Conservation (phyloP, 352 stramenopile species). For the Blastocystis sp. region DNA sequence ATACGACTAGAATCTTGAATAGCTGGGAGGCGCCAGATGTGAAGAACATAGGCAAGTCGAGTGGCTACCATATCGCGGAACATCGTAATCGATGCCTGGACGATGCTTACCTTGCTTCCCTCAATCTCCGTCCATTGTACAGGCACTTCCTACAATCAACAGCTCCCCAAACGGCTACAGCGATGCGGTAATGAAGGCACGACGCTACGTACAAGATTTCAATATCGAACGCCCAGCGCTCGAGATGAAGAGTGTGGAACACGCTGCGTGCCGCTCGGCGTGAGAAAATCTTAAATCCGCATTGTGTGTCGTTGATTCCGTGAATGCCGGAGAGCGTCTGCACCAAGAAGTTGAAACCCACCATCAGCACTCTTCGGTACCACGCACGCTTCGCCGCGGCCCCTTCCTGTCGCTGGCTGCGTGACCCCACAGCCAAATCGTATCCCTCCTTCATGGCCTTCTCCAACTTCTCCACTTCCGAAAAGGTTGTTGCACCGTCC, state of each 20-base stretch:
- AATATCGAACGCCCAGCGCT: constrained; percentile 85
- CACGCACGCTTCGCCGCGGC: constrained; percentile 71
- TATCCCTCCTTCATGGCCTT: constrained; percentile 62
- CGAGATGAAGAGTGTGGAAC: constrained; percentile 79
- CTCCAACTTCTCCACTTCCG: constrained; percentile 68
- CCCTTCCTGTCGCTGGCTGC: constrained; percentile 74
- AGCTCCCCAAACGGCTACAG: neutral
- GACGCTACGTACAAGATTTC: constrained; percentile 77
- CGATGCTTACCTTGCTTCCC: constrained; percentile 76
- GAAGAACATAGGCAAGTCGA: constrained; percentile 74
- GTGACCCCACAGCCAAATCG: constrained; percentile 74
- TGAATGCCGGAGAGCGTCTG: constrained; percentile 71
- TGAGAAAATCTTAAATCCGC: constrained; percentile 84
- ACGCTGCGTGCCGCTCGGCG: constrained; percentile 69
- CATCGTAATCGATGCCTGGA: constrained; percentile 77
- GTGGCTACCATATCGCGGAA: constrained; percentile 80
- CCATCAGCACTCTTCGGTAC: constrained; percentile 78
- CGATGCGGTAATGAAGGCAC: constrained; percentile 48
- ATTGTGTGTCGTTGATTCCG: constrained; percentile 80
- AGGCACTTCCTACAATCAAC: constrained; percentile 70
- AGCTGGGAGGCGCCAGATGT: constrained; percentile 68
- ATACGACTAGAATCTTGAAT: neutral
- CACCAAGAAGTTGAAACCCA: constrained; percentile 80
- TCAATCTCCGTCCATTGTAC: constrained; percentile 80
- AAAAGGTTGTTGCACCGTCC: constrained; percentile 79